Conservation (phyloP, 169 alveolate species). For the Babesia bigemina region DNA sequence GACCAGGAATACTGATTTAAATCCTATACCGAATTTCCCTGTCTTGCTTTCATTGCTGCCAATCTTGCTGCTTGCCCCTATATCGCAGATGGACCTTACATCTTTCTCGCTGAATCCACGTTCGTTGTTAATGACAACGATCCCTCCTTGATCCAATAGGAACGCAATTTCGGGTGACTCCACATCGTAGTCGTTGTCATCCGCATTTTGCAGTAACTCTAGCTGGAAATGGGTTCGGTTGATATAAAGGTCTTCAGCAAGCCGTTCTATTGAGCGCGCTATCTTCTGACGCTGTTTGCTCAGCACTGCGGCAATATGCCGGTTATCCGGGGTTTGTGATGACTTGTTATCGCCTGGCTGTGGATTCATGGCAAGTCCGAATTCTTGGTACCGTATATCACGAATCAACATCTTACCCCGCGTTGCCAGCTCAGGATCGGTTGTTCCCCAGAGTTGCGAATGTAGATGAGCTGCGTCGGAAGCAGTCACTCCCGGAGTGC, state of each 20-base stretch:
- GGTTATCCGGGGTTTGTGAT: not conserved
- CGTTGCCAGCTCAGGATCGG: not conserved
- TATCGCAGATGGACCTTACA: constrained; percentile 65
- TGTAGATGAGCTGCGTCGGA: no score
- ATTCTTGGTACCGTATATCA: constrained; percentile 5
- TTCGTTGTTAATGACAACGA: constrained; percentile 68
- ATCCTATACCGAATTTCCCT: constrained; percentile 71
- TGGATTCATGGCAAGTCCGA: constrained; percentile 9
- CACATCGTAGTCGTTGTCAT: constrained; percentile 61
- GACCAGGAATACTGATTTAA: constrained; percentile 69
- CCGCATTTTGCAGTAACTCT: constrained; percentile 73
- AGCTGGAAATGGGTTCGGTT: constrained; percentile 34
- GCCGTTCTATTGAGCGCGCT: constrained; percentile 33
- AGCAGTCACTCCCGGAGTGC: no score
- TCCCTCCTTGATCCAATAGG: constrained; percentile 19
- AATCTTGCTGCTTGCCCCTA: constrained; percentile 58
- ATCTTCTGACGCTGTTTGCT: constrained; percentile 18
- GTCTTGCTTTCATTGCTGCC: not conserved
- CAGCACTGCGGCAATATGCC: not conserved
- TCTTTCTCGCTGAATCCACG: constrained; percentile 65
- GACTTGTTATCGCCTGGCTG: not conserved
- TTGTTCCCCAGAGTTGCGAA: not conserved
- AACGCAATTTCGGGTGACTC: constrained; percentile 46
- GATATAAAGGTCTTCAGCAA: constrained; percentile 59
- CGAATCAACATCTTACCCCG: constrained; percentile 2